Percentiles rank a stretch among this genome's conserved stretches.
These are phyloP conservation scores for Monotropa hypopitys DNA, from an alignment of 179 eudicot genomes.

Conservation along the genomic window DNA sequence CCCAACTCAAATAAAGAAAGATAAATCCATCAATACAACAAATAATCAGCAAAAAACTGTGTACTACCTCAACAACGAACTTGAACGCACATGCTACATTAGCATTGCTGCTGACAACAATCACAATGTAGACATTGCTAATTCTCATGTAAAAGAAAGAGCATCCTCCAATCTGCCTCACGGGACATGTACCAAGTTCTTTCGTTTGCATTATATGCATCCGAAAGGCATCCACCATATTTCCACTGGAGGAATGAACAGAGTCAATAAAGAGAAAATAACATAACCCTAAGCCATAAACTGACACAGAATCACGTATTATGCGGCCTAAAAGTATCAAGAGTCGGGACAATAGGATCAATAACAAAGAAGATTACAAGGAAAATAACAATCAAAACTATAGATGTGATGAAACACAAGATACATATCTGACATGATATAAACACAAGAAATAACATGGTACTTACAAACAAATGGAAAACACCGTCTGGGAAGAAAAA, in stretches of 20 bases:
- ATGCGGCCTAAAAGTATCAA: background rate
- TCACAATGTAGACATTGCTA: constrained; percentile 96
- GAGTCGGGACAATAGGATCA: background rate
- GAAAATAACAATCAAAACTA: background rate
- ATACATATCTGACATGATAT: background rate
- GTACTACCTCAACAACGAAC: constrained; percentile 81
- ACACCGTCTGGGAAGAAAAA: background rate
- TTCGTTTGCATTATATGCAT: constrained; percentile 98
- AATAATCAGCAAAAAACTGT: constrained; percentile 4
- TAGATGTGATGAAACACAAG: background rate
- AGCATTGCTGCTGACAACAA: constrained; percentile 98
- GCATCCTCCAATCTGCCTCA: constrained; percentile 97
- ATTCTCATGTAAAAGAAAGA: constrained; percentile 96
- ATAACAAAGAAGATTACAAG: background rate
- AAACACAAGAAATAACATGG: background rate
- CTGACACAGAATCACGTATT: background rate
- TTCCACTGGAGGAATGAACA: constrained; percentile 44
- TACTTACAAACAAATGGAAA: background rate
- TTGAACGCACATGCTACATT: constrained; percentile 96
- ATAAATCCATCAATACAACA: background rate
- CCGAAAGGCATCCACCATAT: constrained; percentile 99
- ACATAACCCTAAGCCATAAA: background rate
- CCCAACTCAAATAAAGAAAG: background rate
- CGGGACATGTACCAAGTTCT: constrained; percentile 97
- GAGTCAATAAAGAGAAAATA: constrained; percentile 1